These are phyloP conservation scores for Gracilaria gracilis DNA, from an alignment of 23 red algal genomes.

Conservation along the genomic window DNA sequence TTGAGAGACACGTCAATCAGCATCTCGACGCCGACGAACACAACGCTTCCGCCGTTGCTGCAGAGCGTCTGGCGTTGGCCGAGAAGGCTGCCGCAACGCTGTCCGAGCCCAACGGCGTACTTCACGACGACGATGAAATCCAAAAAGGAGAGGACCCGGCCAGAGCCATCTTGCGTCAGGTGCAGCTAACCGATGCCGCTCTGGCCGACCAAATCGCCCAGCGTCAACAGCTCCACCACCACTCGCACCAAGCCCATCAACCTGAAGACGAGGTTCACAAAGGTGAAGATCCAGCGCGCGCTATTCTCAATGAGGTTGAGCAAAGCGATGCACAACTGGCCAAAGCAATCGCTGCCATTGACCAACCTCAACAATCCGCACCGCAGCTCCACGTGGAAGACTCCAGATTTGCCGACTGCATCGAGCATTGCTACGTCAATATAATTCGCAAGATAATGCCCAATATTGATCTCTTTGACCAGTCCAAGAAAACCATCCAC, in stretches of 20 bases:
- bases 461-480: conserved; percentile 21
- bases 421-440: conserved; percentile 37
- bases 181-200: conserved; percentile 17
- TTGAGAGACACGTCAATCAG: conserved; percentile 60
- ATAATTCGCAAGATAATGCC: conserved; percentile 42
- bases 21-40: conserved; percentile 51
- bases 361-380: not conserved
- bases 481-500: conserved; percentile 9
- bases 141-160: conserved; percentile 24
- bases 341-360: conserved; percentile 4
- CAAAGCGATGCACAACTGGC: conserved; percentile 48
- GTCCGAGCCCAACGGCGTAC: not conserved
- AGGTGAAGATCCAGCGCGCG: conserved; percentile 17
- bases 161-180: conserved; percentile 8
- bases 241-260: not conserved
- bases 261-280: not conserved
- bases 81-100: not conserved
- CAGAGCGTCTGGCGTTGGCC: not conserved
- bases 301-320: conserved; percentile 19
- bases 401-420: conserved; percentile 31
- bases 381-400: not conserved
- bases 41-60: conserved; percentile 4
- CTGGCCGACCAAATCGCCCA: not conserved
- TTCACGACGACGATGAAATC: conserved; percentile 25
- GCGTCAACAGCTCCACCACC: not conserved